Base-by-base conservation (phyloP, 805 yeast genomes). In the Suhomyces canberraensis region DNA sequence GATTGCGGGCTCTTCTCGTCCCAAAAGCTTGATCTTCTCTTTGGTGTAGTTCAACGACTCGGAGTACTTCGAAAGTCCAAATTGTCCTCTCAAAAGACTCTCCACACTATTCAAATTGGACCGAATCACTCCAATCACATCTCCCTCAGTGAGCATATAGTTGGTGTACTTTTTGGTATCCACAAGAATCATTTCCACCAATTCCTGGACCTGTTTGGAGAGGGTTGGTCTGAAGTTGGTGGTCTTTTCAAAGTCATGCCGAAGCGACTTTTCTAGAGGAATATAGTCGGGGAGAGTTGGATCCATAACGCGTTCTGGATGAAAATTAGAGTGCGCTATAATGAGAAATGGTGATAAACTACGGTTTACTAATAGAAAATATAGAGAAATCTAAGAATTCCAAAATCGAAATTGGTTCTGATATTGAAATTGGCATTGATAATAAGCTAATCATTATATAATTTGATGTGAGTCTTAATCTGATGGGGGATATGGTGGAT, bases 1-100 rank as follows among this genome's bases (percentile, higher is more conserved):
- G 13, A 57, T 41, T 11, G 48, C 53, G 8, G 51, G 46, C 25
- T 54, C 64, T 8, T 43, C 40, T 26, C 50, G 49, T 14, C 36
- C 31, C 25, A 46, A 36, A n/a, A 48, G 47, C 24, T 53, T 48
- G 19, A 57, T 44, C 15, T 41, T 41, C 3, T 42, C 41, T 38
- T 52, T 56, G 16, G 58, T 16, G 11, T 20, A 17, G 7, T 35
- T 29, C 11, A 43, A 31, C 16, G 40, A 32, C 3, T n/a, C 17
- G 16, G 31, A 28, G 37, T 27, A 43, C 16, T 22, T 29, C 11
- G 19, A 21, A 16, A 37, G 33, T 20, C 35, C 20, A 31, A 21
- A 37, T 30, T 36, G 46, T 9, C 35, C 32, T 4, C 26, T 15
- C 11, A 42, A 31, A 17, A 45, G 19, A 3, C 32, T 22, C n/a